Base-by-base conservation (phyloP, 2,329 filamentous ascomycete species). In the Alternaria gaisen region DNA sequence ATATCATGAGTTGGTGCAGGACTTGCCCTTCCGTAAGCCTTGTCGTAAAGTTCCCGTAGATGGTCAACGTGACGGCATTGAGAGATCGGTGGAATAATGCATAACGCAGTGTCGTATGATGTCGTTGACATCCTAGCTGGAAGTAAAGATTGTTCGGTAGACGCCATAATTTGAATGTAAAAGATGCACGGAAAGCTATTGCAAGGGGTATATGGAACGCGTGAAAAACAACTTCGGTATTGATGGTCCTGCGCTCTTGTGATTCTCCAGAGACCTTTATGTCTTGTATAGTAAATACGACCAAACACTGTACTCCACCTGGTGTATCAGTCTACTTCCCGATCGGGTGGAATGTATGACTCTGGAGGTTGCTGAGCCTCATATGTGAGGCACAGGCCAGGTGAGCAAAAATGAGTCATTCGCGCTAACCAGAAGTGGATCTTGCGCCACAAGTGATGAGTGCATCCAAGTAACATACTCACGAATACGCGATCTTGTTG, bases 21-120 rank as follows among this genome's bases (percentile, higher is more conserved):
- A 11, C 46, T 50, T 24, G 34, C 46, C 32, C 82, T 86, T 26
- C 80, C 80, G 65, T 84, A 85, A 0, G 84, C 82, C 61, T 86
- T 87, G 74, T 91, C 89, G 75, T 91, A 88, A 12, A 88, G 78
- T n/a, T 80, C 81, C 44, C 89, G 84, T 3, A 91, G 75, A 14
- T 79, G 77, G 65, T 90, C 82, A 53, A 89, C 72, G 4, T 83
- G 68, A 1, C 79, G 63, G 79, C 84, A 86, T 36, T 84, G 71
- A 50, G 79, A 66, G 22, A 68, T 65, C 0, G 87, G 86, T 3
- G 87, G 87, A 7, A 90, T 78, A 18, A 90, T 71, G 66, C 87
- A 88, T 30, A 91, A 75, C 2, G 88, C 87, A 4, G 88, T 90
- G 52, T 89, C 83, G 63, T 85, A 79, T 3, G 84, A 87, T 43